phyloP scores from a whole-genome alignment of 2,329 filamentous ascomycete genomes.

The Fusarium xyrophilum region DNA sequence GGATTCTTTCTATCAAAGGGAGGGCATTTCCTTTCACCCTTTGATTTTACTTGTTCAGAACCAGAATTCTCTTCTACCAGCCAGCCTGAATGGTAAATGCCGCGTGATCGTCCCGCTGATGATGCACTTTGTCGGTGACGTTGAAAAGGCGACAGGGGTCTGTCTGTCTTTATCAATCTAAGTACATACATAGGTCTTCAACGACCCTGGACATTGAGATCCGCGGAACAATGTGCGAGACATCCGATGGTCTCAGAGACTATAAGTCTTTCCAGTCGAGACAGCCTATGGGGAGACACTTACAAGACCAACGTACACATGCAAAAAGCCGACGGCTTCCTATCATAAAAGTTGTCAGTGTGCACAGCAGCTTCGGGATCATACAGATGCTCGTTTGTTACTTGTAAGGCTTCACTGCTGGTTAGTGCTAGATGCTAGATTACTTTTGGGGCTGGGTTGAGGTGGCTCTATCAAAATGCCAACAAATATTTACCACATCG shows the following conservation, averaged over 20 bases:
- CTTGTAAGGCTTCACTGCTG: background rate
- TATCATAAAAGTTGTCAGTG: background rate
- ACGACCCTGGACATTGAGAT: background rate
- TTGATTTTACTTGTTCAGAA: background rate
- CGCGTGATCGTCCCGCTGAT: slow-evolving; percentile 25
- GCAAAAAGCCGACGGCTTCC: background rate
- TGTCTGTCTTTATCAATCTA: slow-evolving; percentile 32
- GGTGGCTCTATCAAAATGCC: background rate
- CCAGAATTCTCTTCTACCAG: background rate
- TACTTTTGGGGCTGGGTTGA: background rate
- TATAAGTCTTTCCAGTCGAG: background rate
- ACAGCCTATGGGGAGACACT: background rate
- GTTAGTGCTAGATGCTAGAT: no score
- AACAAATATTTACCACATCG: background rate
- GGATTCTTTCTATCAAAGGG: no score
- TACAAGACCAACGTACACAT: background rate
- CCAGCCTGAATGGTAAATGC: slow-evolving; percentile 12
- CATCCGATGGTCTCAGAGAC: background rate
- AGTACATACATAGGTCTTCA: background rate
- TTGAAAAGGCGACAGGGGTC: slow-evolving; percentile 14
- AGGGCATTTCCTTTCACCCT: background rate
- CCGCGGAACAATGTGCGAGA: background rate
- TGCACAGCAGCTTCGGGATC: background rate
- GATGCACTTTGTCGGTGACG: background rate
- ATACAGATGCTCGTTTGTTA: background rate